Evolutionary conservation across 2,329 filamentous ascomycete species (phyloP).

Genomic region (Berkeleyomyces basicola): DNA sequence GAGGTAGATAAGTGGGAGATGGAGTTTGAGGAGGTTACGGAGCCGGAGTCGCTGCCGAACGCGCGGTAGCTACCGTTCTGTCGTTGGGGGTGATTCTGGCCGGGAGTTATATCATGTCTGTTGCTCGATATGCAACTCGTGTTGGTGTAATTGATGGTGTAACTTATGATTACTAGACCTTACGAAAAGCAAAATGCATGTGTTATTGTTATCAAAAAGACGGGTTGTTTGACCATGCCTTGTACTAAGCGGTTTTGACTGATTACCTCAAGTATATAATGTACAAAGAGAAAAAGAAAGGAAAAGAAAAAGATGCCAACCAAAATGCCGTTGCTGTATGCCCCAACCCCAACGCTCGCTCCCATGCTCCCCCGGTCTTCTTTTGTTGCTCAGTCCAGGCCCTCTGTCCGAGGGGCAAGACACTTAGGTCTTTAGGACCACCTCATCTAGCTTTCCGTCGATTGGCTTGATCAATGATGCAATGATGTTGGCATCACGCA

Average conservation of each 20-base stretch:
- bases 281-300: background rate
- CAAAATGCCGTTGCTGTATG: background rate
- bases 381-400: background rate
- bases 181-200: background rate
- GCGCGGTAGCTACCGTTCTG: constrained; percentile 24
- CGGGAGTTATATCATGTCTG: background rate
- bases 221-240: background rate
- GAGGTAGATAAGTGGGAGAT: constrained; percentile 55
- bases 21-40: constrained; percentile 46
- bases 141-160: background rate
- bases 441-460: constrained; percentile 11
- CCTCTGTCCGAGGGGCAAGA: too few species aligned
- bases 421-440: constrained; percentile 1
- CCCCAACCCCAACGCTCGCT: background rate
- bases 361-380: background rate
- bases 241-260: background rate
- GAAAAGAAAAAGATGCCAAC: background rate
- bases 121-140: background rate
- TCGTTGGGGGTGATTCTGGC: background rate
- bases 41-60: constrained; percentile 31
- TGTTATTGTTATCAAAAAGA: background rate
- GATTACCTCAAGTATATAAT: background rate
- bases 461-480: constrained; percentile 38
- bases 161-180: background rate
- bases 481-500: constrained; percentile 67